These are phyloP conservation scores for Pythium aquatile DNA, from an alignment of 352 stramenopile species.

Conservation along the genomic window DNA sequence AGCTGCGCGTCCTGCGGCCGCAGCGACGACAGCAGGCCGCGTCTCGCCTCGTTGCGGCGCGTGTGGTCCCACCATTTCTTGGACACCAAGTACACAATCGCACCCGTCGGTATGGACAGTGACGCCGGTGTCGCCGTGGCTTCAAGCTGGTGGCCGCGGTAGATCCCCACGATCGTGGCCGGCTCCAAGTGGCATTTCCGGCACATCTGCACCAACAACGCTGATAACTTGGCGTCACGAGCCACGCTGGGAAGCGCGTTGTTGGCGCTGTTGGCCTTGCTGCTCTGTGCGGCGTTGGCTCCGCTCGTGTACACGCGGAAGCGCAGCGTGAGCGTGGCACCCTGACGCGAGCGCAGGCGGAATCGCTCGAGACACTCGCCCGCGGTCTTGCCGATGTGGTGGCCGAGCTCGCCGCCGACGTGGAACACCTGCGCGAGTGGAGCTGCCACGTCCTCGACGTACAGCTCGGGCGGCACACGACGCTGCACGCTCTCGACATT, in stretches of 20 bases:
- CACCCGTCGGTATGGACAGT: slow-evolving; percentile 41
- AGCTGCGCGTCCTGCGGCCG: slow-evolving; percentile 47
- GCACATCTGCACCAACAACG: slow-evolving; percentile 41
- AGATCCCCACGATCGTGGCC: slow-evolving; percentile 32
- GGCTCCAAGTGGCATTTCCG: slow-evolving; percentile 36
- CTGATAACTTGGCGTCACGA: slow-evolving; percentile 32
- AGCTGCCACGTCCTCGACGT: slow-evolving; percentile 23
- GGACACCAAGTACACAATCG: slow-evolving; percentile 47
- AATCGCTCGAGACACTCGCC: slow-evolving; percentile 23
- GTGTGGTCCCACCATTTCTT: slow-evolving; percentile 57
- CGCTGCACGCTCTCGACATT: slow-evolving; percentile 37
- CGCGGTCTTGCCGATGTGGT: slow-evolving; percentile 7
- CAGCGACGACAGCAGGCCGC: slow-evolving; percentile 46
- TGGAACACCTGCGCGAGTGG: slow-evolving; percentile 20
- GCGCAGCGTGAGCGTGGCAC: slow-evolving; percentile 40
- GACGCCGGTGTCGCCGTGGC: slow-evolving; percentile 27
- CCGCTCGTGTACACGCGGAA: slow-evolving; percentile 35
- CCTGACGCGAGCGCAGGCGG: slow-evolving; percentile 40
- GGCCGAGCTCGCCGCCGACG: slow-evolving; percentile 8
- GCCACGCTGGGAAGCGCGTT: slow-evolving; percentile 33
- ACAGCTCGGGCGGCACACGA: slow-evolving; percentile 32
- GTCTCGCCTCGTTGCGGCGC: slow-evolving; percentile 47
- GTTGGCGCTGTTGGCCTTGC: slow-evolving; percentile 13
- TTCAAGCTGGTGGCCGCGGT: slow-evolving; percentile 49
- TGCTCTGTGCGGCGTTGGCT: slow-evolving; percentile 14